Conservation (phyloP, 2,329 filamentous ascomycete species). For the Ascochyta pisi region DNA sequence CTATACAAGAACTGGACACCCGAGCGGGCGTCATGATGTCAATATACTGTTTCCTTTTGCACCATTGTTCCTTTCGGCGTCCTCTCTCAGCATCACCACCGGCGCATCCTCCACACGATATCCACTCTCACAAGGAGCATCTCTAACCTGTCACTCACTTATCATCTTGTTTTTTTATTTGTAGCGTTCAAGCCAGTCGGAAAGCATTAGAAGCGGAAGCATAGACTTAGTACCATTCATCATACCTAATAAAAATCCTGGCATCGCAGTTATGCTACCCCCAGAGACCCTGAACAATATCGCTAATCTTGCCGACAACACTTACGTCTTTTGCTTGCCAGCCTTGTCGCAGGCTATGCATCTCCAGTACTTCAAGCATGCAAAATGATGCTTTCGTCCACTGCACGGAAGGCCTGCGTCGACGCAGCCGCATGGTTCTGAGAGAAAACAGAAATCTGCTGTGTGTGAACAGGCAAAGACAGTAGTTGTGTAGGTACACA, state of each 20-base stretch:
- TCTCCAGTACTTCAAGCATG: not conserved
- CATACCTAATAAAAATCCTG: not conserved
- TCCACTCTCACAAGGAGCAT: not conserved
- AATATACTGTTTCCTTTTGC: not conserved
- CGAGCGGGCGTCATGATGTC: constrained; percentile 2
- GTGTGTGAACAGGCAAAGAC: not conserved
- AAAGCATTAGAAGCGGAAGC: constrained; percentile 1
- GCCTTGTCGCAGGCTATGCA: not conserved
- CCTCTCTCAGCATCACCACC: not conserved
- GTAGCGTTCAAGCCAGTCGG: constrained; percentile 15
- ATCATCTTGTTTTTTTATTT: not conserved
- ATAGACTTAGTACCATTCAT: not conserved
- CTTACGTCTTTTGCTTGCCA: no score
- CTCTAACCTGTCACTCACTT: not conserved
- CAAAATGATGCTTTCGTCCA: not conserved
- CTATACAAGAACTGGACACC: constrained; percentile 54
- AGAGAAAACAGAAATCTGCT: not conserved
- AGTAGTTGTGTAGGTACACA: not conserved
- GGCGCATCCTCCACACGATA: constrained; percentile 6
- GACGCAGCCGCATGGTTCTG: not conserved
- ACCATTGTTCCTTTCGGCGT: not conserved
- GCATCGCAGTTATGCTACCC: not conserved
- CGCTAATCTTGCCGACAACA: not conserved
- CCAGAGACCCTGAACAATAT: not conserved
- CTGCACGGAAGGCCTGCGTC: not conserved